phyloP scores from a whole-genome alignment of 2,329 filamentous ascomycete genomes.

The Sordariomycetes sp. region DNA sequence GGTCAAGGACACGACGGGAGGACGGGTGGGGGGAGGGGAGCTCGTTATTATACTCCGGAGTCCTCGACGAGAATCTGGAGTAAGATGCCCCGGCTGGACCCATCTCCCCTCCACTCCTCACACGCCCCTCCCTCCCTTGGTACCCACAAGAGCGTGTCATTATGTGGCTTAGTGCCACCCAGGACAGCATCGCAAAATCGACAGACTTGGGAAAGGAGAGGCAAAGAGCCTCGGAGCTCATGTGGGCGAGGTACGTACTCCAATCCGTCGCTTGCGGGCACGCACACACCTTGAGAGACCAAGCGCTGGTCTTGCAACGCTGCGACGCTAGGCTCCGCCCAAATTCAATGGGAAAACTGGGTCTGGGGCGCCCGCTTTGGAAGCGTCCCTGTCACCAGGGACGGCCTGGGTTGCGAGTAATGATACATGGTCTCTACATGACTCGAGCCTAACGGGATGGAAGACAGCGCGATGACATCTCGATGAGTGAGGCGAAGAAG shows the following conservation, averaged over 20 bases:
- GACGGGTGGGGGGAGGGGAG: conserved; percentile 2
- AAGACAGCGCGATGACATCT: neutral
- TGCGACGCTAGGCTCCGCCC: neutral
- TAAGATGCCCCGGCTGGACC: neutral
- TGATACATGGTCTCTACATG: neutral
- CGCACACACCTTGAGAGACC: neutral
- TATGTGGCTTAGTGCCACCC: conserved; percentile 2
- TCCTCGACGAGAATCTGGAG: conserved; percentile 2
- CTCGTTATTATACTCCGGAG: conserved; percentile 4
- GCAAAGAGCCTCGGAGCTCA: neutral
- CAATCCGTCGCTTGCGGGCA: neutral
- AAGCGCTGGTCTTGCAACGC: neutral
- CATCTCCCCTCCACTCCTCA: neutral
- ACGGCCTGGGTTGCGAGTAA: neutral
- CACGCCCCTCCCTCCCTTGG: neutral
- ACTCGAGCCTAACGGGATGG: neutral
- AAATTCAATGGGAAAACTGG: neutral
- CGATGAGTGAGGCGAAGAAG: neutral
- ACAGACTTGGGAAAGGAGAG: neutral
- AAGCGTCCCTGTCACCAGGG: neutral
- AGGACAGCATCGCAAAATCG: conserved; percentile 2
- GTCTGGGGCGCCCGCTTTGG: neutral
- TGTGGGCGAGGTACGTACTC: neutral
- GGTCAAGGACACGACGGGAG: conserved; percentile 2
- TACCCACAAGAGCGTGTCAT: conserved; percentile 3